Evolutionary conservation across 192 early-diverging fungal species (phyloP), one percentile per base, ranked within the genome.

Genomic region (Nowakowskiella sp.): DNA sequence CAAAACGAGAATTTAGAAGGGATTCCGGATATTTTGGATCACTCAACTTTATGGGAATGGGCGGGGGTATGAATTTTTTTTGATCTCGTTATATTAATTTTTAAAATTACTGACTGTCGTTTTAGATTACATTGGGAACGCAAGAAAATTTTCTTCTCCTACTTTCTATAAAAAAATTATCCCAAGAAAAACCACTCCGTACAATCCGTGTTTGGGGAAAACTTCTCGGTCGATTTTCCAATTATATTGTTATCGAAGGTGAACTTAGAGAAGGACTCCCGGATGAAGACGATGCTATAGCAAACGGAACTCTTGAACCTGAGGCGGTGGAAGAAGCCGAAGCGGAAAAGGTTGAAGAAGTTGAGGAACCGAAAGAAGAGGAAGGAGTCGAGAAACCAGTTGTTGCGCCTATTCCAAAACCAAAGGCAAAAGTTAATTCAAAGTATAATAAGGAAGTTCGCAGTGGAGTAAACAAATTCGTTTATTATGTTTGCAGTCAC

Each of bases 161-260:
- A 39, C 77, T 81, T 32, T 64, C 73, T 7, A 53, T 82, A 31
- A 66, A 74, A 19, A 58, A 70, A 22, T 65, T 82, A 1, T 68
- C 71, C 19, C 53, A 53, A 7, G 66, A 62, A 19, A 81, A 81
- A 50, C 68, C 68, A 22, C 66, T 82, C 34, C 71, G 73, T 33
- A 76, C 76, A 8, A 71, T 75, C 10, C 66, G 79, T 13, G 57
- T 82, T 1, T 82, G 77, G 77, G 79, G 79, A 5, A 76, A 73
- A 31, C 70, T 82, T 23, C 42, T 43, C 19, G 74, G 71, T n/a
- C 30, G 47, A 0, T 22, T 59, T 0, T 39, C 30, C 10, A 61
- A 75, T 45, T 82, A 82, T 61, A 66, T 75, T 23, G 57, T 82
- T 47, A 66, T 74, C 16, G 79, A 82, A 48, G 77, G 62, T 25